Conservation (phyloP, 2,329 filamentous ascomycete genomes). For the Ceratocystiopsis minuta region DNA sequence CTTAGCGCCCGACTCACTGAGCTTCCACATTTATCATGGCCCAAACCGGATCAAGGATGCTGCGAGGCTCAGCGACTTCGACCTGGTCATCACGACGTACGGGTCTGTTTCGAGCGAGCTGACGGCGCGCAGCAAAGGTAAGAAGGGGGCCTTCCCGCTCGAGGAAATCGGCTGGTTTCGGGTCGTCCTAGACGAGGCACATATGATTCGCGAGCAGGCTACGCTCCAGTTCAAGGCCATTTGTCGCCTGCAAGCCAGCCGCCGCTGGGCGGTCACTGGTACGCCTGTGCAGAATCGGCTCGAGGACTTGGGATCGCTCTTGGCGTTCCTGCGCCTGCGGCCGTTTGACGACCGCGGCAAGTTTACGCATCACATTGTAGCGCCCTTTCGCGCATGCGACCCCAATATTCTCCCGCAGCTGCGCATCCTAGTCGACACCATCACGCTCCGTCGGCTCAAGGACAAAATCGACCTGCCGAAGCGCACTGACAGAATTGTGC, state of each 20-base stretch:
- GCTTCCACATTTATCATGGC: constrained; percentile 76
- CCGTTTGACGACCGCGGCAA: constrained; percentile 65
- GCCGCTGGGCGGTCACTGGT: constrained; percentile 93
- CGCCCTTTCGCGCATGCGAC: constrained; percentile 75
- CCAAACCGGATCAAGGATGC: constrained; percentile 52
- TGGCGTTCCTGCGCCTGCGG: constrained; percentile 67
- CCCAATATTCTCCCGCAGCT: constrained; percentile 70
- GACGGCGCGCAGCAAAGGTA: constrained; percentile 41
- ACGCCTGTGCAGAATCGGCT: constrained; percentile 90
- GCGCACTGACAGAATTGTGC: constrained; percentile 54
- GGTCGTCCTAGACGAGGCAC: constrained; percentile 84
- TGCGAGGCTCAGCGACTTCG: constrained; percentile 50
- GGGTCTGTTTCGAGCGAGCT: constrained; percentile 72
- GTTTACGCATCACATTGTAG: constrained; percentile 65
- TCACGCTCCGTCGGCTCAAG: constrained; percentile 80
- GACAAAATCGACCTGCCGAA: constrained; percentile 72
- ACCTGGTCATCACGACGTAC: constrained; percentile 86
- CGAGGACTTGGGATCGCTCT: constrained; percentile 72
- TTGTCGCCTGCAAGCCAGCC: constrained; percentile 57
- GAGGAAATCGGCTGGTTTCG: constrained; percentile 79
- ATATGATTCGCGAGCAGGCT: constrained; percentile 74
- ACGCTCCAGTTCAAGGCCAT: constrained; percentile 75
- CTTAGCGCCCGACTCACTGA: constrained; percentile 44
- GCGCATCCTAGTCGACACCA: constrained; percentile 79
- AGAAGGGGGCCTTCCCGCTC: constrained; percentile 44